Evolutionary conservation across 2,329 filamentous ascomycete species (phyloP), one percentile per base, ranked within the genome.

Genomic region (Cadophora malorum): DNA sequence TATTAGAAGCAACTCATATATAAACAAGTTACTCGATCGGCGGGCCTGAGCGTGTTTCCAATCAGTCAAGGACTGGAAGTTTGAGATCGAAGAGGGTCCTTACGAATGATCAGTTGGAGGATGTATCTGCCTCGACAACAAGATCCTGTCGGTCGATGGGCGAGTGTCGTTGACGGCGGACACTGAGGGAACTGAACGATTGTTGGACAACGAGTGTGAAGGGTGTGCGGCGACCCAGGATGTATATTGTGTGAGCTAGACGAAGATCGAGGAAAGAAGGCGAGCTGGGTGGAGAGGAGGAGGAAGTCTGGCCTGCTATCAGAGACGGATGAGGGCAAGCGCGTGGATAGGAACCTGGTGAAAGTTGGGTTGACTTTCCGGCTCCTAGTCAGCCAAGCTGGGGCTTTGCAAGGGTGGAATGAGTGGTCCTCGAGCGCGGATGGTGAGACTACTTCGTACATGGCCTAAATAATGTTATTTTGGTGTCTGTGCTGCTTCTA

Each of bases 181-280:
- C 67, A 66, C 68, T 63, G 56, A 14, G 53, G 33, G 53, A 49
- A 59, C 63, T 69, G 69, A 72, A 72, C 63, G 67, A 69, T 63
- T 16, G 69, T 68, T 63, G 50, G 67, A 70, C 62, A 72, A 72
- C 68, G 70, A 73, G 52, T 67, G 67, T 69, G 45, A 63, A 69
- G 67, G 67, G 52, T 61, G 64, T 63, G 71, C 71, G 68, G 65
- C 61, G 66, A 59, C 70, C 69, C 63, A 58, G 71, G 68, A 66
- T 69, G 71, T 72, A 71, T 74, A 72, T 73, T 71, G 71, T 70
- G 66, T 38, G 63, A 63, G 64, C 70, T 70, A 70, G 67, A 72
- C 67, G 70, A 67, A 66, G 28, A 53, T 67, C 63, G 64, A 67
- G 66, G 49, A 65, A 56, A 55, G 52, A 33, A 71, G 45, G 45